Evolutionary conservation across 306 rosid species (phyloP).

Genomic region (Alnus rubra): DNA sequence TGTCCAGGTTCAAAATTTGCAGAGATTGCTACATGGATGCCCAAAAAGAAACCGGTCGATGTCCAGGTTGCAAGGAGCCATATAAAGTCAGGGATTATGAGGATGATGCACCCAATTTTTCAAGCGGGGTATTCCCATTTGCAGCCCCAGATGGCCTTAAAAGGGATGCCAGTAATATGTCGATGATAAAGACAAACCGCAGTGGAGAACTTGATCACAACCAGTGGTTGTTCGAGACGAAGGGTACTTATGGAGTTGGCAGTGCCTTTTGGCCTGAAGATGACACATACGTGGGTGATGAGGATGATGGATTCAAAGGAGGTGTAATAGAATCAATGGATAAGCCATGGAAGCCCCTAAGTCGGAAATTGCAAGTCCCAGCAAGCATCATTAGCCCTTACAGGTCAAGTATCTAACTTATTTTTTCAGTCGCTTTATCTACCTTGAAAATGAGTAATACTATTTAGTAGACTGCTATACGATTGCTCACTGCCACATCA

Average conservation of each 20-base stretch:
- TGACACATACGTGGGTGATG: conserved; percentile 41
- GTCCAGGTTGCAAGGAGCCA: conserved; percentile 88
- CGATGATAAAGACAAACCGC: conserved; percentile 74
- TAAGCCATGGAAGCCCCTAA: conserved; percentile 75
- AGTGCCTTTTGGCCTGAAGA: conserved; percentile 74
- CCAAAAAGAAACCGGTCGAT: conserved; percentile 55
- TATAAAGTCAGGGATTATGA: conserved; percentile 59
- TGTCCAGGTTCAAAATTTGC: conserved; percentile 74
- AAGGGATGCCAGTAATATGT: conserved; percentile 57
- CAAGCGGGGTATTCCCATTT: conserved; percentile 46
- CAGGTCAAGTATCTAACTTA: conserved; percentile 43
- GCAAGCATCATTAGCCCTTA: conserved; percentile 70
- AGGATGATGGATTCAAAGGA: conserved; percentile 33
- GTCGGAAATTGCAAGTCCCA: conserved; percentile 50
- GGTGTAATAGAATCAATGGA: conserved; percentile 56
- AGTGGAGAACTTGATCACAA: conserved; percentile 81
- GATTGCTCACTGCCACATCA: too few relatives aligned
- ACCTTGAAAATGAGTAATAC: not conserved
- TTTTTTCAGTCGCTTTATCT: not conserved
- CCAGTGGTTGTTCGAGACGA: conserved; percentile 79
- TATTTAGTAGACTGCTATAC: too few relatives aligned
- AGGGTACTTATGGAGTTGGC: conserved; percentile 82
- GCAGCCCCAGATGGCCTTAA: conserved; percentile 55
- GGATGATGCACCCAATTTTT: conserved; percentile 43
- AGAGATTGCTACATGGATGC: conserved; percentile 86